Evolutionary conservation across 805 yeast genomes (phyloP).

Genomic region (Candida endomychidarum): DNA sequence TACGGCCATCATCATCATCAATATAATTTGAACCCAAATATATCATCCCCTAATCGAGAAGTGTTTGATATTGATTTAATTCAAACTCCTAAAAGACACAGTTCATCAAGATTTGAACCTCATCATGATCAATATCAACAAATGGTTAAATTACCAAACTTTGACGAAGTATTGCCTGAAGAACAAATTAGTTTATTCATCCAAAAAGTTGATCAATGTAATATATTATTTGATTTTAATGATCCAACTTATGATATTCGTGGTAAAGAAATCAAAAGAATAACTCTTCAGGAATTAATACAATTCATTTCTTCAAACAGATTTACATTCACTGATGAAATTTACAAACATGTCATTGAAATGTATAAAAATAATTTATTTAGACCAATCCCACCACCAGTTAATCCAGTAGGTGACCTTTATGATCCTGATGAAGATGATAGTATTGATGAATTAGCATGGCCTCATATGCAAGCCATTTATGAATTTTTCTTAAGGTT

Average conservation of each 20-base stretch:
- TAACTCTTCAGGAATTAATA: slow-evolving; percentile 83
- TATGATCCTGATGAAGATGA: slow-evolving; percentile 99
- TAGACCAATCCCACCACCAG: slow-evolving; percentile 97
- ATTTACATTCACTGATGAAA: slow-evolving; percentile 83
- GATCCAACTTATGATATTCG: slow-evolving; percentile 90
- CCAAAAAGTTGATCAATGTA: slow-evolving; percentile 91
- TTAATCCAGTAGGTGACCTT: slow-evolving; percentile 93
- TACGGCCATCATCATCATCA: slow-evolving; percentile 20
- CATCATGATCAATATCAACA: slow-evolving; percentile 43
- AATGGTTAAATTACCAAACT: slow-evolving; percentile 75
- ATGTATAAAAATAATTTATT: slow-evolving; percentile 90
- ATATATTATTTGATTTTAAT: slow-evolving; percentile 87
- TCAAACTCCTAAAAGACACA: slow-evolving; percentile 80
- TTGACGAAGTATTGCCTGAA: slow-evolving; percentile 81
- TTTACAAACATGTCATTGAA: slow-evolving; percentile 81
- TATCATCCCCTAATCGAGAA: slow-evolving; percentile 64
- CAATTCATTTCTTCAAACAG: slow-evolving; percentile 83
- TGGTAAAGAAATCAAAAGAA: slow-evolving; percentile 89
- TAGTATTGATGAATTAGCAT: slow-evolving; percentile 91
- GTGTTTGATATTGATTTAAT: slow-evolving; percentile 77
- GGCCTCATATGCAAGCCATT: slow-evolving; percentile 98
- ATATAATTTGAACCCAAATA: slow-evolving; percentile 25
- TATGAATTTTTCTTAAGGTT: slow-evolving; percentile 92
- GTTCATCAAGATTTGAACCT: slow-evolving; percentile 88
- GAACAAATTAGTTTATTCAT: slow-evolving; percentile 78